A percentile compares a stretch with the other conserved stretches of the same genome.
phyloP scores from a whole-genome alignment of 208 protist genomes.

The Leishmania aethiopica region DNA sequence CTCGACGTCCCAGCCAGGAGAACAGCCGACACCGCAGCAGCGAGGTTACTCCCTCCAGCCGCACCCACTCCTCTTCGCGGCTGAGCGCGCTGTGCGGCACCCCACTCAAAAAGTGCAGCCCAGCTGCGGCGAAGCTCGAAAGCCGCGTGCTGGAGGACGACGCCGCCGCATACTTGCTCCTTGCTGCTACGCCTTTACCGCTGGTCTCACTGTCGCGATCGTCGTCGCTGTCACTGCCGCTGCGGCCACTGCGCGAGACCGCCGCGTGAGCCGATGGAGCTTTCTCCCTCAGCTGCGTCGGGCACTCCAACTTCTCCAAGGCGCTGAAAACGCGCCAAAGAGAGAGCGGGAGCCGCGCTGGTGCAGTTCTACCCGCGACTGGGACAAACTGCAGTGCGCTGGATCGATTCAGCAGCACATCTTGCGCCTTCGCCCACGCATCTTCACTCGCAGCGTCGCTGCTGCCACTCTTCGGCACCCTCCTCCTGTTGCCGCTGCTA shows the following conservation, averaged over 20 bases:
- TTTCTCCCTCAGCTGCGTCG: slow-evolving; percentile 7
- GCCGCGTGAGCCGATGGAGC: not conserved
- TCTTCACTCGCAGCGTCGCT: not conserved
- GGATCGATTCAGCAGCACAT: slow-evolving; percentile 7
- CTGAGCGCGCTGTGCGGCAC: slow-evolving; percentile 43
- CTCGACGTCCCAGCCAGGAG: slow-evolving; percentile 34
- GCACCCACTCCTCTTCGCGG: slow-evolving; percentile 41
- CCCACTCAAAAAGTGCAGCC: slow-evolving; percentile 61
- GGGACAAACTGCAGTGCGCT: slow-evolving; percentile 19
- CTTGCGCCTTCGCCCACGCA: slow-evolving; percentile 15
- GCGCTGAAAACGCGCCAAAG: slow-evolving; percentile 70
- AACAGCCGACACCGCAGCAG: slow-evolving; percentile 55
- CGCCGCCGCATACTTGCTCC: not conserved
- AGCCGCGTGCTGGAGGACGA: slow-evolving; percentile 4
- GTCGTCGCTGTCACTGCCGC: slow-evolving; percentile 17
- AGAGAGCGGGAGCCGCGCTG: slow-evolving; percentile 31
- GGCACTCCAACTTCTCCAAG: slow-evolving; percentile 48
- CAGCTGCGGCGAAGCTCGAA: slow-evolving; percentile 55
- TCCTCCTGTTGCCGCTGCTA: not conserved
- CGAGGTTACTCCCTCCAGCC: slow-evolving; percentile 63
- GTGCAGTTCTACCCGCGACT: not conserved
- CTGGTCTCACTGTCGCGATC: slow-evolving; percentile 15
- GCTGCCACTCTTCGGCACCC: not conserved
- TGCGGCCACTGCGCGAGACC: not conserved
- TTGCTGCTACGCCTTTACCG: not conserved